Evolutionary conservation across 495 filamentous ascomycete species (phyloP).

Genomic region (Penicillium paxilli): DNA sequence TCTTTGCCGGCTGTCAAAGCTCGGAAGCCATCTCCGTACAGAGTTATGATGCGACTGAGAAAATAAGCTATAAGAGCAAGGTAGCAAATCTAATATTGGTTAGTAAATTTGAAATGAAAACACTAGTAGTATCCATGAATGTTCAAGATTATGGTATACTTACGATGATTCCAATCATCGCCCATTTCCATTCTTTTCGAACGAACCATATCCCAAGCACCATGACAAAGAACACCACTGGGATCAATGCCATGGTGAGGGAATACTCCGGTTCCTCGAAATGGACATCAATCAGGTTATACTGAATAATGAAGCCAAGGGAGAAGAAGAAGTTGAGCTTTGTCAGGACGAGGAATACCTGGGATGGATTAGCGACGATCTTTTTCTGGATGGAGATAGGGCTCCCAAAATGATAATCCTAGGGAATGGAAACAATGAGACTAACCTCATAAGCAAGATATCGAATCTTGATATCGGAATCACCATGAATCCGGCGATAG

Average conservation of each 20-base stretch:
- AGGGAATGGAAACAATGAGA: not conserved
- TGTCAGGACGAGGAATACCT: conserved; percentile 21
- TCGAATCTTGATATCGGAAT: conserved; percentile 4
- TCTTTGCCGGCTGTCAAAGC: conserved; percentile 16
- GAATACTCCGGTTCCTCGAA: conserved; percentile 23
- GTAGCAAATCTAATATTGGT: conserved; percentile 8
- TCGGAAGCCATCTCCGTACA: conserved; percentile 1
- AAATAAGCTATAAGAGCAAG: conserved; percentile 18
- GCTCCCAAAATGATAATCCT: not conserved
- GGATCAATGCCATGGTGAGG: conserved; percentile 21
- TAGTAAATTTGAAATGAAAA: not conserved
- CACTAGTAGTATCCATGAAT: not conserved
- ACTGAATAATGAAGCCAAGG: conserved; percentile 23
- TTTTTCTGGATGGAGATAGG: not conserved
- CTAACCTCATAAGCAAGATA: conserved; percentile 24
- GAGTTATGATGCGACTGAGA: conserved; percentile 17
- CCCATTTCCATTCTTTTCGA: conserved; percentile 9
- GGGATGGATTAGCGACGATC: not conserved
- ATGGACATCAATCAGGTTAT: conserved; percentile 24
- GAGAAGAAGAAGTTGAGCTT: conserved; percentile 23
- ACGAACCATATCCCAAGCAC: conserved; percentile 14
- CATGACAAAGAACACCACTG: conserved; percentile 15
- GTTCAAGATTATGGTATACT: not conserved
- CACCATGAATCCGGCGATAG: conserved; percentile 19
- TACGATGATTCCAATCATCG: conserved; percentile 13